These are phyloP conservation scores for Obelidium mucronatum DNA, from an alignment of 192 early-diverging fungal species.

Conservation along the genomic window DNA sequence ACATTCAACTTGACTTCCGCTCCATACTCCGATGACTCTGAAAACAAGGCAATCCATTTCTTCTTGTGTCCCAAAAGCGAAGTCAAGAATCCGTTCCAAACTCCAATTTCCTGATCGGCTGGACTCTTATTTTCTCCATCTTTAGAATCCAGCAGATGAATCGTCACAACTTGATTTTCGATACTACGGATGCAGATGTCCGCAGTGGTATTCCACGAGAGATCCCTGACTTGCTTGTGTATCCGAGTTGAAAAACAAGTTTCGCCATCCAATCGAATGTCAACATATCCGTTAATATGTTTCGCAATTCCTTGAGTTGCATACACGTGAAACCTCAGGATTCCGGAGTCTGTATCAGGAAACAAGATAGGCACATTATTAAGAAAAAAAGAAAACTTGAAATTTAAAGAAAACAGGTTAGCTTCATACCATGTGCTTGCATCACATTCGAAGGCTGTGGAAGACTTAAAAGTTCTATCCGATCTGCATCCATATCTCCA, in stretches of 20 bases:
- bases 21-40: neutral
- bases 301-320: conserved; percentile 39
- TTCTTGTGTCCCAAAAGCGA: conserved; percentile 42
- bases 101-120: conserved; percentile 44
- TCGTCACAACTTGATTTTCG: conserved; percentile 11
- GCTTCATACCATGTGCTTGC: conserved; percentile 29
- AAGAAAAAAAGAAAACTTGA: neutral
- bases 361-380: neutral
- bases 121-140: neutral
- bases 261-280: conserved; percentile 56
- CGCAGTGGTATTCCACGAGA: conserved; percentile 44
- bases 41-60: conserved; percentile 12
- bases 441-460: conserved; percentile 16
- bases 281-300: conserved; percentile 42
- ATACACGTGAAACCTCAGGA: conserved; percentile 59
- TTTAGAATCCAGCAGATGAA: neutral
- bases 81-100: conserved; percentile 47
- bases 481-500: neutral
- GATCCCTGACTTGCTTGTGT: conserved; percentile 39
- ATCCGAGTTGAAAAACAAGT: conserved; percentile 44
- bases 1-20: neutral
- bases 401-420: neutral
- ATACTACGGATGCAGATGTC: conserved; percentile 40
- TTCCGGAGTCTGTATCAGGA: conserved; percentile 53
- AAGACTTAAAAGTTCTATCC: neutral